Evolutionary conservation across 2,329 filamentous ascomycete genomes (phyloP).

Genomic region (Hirsutella rhossiliensis): DNA sequence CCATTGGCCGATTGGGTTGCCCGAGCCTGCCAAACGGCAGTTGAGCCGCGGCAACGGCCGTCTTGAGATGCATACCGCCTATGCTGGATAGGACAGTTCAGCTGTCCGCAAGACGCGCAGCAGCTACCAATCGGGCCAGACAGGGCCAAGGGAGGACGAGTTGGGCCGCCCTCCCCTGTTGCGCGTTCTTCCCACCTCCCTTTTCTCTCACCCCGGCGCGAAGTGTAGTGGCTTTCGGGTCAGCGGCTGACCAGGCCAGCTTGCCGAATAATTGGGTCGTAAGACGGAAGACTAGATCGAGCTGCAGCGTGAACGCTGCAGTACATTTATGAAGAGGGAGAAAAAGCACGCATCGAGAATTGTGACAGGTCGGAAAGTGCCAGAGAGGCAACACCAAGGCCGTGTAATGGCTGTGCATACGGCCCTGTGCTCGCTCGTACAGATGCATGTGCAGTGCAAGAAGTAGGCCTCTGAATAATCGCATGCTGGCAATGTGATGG

Average conservation of each 20-base stretch:
- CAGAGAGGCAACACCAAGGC: not conserved
- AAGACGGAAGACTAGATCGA: not conserved
- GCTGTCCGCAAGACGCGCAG: not conserved
- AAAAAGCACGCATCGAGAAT: no score
- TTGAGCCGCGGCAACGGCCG: conserved; percentile 1
- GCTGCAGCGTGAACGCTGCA: not conserved
- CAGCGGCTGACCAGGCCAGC: not conserved
- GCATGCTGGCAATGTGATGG: no score
- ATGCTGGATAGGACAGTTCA: not conserved
- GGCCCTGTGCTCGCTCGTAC: no score
- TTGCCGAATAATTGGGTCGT: not conserved
- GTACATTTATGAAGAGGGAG: not conserved
- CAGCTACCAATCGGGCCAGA: not conserved
- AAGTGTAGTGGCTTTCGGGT: not conserved
- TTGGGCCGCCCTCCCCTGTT: not conserved
- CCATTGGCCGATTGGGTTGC: not conserved
- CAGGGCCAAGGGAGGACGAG: not conserved
- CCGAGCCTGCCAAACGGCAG: not conserved
- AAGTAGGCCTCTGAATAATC: no score
- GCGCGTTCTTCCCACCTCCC: not conserved
- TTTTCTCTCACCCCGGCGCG: not conserved
- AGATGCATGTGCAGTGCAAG: no score
- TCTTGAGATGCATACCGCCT: conserved; percentile 1
- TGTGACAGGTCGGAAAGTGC: not conserved
- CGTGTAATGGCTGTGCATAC: no score